Conservation (phyloP, 2,329 filamentous ascomycete genomes). For the Aspergillus fischeri region DNA sequence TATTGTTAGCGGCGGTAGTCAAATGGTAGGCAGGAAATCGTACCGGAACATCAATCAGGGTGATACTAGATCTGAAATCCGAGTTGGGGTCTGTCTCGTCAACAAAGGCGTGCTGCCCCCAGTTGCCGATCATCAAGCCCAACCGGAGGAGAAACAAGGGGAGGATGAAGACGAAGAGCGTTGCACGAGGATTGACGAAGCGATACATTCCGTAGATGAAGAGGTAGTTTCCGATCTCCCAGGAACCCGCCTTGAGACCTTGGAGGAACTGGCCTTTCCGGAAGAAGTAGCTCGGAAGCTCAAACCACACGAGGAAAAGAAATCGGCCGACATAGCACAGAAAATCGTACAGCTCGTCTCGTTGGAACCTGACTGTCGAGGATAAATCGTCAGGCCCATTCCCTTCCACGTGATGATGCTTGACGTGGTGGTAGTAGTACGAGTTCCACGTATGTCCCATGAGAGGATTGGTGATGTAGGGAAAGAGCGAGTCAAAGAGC, state of each 20-base stretch:
- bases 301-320: slow-evolving; percentile 68
- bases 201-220: slow-evolving; percentile 50
- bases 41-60: slow-evolving; percentile 72
- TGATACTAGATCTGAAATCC: slow-evolving; percentile 75
- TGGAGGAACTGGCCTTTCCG: slow-evolving; percentile 55
- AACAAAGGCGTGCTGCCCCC: slow-evolving; percentile 79
- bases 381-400: slow-evolving; percentile 74
- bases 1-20: neutral
- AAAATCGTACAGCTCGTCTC: slow-evolving; percentile 64
- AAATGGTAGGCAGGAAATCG: slow-evolving; percentile 28
- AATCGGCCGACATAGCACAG: slow-evolving; percentile 70
- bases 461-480: slow-evolving; percentile 69
- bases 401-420: slow-evolving; percentile 78
- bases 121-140: slow-evolving; percentile 77
- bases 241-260: slow-evolving; percentile 55
- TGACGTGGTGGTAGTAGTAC: slow-evolving; percentile 82
- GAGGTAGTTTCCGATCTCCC: slow-evolving; percentile 57
- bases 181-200: slow-evolving; percentile 51
- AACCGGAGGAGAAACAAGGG: slow-evolving; percentile 64
- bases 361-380: slow-evolving; percentile 71
- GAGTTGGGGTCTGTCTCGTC: slow-evolving; percentile 71
- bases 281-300: slow-evolving; percentile 70
- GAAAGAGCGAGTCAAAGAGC: slow-evolving; percentile 62
- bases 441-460: slow-evolving; percentile 84
- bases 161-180: slow-evolving; percentile 62